Conservation (phyloP, 2,329 filamentous ascomycete species). For the Coleophoma crateriformis region DNA sequence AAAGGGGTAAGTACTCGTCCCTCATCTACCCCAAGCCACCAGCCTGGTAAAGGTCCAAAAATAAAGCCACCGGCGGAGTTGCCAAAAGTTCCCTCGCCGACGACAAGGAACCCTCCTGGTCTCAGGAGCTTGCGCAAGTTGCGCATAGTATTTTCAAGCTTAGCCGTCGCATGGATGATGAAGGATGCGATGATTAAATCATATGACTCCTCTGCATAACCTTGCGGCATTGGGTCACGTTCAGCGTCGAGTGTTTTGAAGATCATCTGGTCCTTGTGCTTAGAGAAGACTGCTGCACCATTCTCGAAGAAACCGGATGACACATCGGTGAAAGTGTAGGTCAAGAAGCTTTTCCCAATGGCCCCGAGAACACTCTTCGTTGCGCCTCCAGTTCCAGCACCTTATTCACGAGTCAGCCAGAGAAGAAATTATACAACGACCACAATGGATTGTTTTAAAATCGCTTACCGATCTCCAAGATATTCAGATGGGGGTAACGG, state of each 20-base stretch:
- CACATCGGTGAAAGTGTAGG: slow-evolving; percentile 17
- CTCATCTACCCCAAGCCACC: neutral
- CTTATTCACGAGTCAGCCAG: neutral
- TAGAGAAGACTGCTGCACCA: slow-evolving; percentile 19
- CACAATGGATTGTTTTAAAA: neutral
- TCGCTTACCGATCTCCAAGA: slow-evolving; percentile 30
- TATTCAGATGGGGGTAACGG: slow-evolving; percentile 27
- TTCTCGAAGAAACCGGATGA: slow-evolving; percentile 28
- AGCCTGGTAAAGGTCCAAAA: neutral
- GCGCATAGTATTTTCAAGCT: slow-evolving; percentile 18
- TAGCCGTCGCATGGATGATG: slow-evolving; percentile 32
- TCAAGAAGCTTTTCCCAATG: slow-evolving; percentile 8
- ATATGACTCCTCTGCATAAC: slow-evolving; percentile 24
- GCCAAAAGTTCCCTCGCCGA: slow-evolving; percentile 31
- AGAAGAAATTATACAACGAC: neutral
- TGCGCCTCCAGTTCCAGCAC: slow-evolving; percentile 19
- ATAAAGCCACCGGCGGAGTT: neutral
- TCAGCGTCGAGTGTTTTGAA: slow-evolving; percentile 30
- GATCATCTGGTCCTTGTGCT: slow-evolving; percentile 17
- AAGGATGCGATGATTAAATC: slow-evolving; percentile 34
- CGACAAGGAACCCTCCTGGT: slow-evolving; percentile 38
- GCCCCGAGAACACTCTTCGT: slow-evolving; percentile 17
- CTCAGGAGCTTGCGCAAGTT: slow-evolving; percentile 33
- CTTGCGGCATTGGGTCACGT: slow-evolving; percentile 24
- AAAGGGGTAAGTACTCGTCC: neutral